Evolutionary conservation across 805 yeast species (phyloP).

Genomic region (Isabelozyma rhagii): DNA sequence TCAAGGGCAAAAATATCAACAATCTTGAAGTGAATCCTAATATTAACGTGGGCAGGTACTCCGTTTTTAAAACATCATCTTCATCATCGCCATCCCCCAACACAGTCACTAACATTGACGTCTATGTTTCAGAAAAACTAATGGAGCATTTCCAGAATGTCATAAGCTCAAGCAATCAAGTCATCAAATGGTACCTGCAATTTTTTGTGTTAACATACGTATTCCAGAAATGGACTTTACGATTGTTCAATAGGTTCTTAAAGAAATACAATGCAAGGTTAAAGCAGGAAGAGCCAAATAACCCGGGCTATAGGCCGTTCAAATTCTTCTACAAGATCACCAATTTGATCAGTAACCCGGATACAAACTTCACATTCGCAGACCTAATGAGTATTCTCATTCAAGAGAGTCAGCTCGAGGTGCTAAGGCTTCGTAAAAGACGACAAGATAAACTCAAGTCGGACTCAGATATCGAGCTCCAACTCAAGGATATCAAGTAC

Average conservation of each 20-base stretch:
- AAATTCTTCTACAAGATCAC: conserved; percentile 20
- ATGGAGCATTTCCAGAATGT: conserved; percentile 17
- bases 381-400: conserved; percentile 23
- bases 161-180: conserved; percentile 11
- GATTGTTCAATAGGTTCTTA: conserved; percentile 34
- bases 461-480: background rate
- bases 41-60: background rate
- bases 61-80: conserved; percentile 7
- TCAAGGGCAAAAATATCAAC: conserved; percentile 4
- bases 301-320: conserved; percentile 5
- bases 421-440: conserved; percentile 9
- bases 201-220: conserved; percentile 19
- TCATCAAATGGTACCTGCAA: conserved; percentile 25
- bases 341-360: conserved; percentile 14
- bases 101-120: conserved; percentile 7
- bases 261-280: conserved; percentile 20
- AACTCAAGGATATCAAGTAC: conserved; percentile 19
- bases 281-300: conserved; percentile 8
- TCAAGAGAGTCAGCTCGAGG: conserved; percentile 24
- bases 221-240: conserved; percentile 34
- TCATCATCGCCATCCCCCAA: background rate
- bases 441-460: conserved; percentile 1
- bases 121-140: conserved; percentile 20
- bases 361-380: conserved; percentile 13
- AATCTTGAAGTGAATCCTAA: conserved; percentile 9